A percentile compares a stretch with the other conserved stretches of the same genome.
Evolutionary conservation across 768 basidiomycete genomes (phyloP).

Genomic region (Chalciporus piperatus): DNA sequence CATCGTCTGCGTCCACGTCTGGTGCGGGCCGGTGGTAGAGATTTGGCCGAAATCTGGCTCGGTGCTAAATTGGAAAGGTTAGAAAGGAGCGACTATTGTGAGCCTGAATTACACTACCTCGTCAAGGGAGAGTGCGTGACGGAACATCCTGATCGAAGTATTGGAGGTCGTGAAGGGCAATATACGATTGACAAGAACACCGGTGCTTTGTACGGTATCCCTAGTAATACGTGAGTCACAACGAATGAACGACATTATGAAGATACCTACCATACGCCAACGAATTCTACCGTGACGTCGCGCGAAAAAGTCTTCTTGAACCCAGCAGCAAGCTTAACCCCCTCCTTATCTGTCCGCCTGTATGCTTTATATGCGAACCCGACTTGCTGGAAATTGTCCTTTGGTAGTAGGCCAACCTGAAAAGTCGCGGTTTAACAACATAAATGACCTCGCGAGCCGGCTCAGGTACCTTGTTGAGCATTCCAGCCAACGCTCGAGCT

Average conservation of each 20-base stretch:
- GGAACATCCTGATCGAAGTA: constrained; percentile 61
- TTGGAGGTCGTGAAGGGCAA: constrained; percentile 71
- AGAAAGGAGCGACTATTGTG: neutral
- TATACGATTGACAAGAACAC: constrained; percentile 52
- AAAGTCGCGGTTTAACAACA: neutral
- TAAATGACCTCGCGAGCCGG: neutral
- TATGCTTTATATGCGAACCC: constrained; percentile 76
- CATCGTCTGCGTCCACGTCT: constrained; percentile 28
- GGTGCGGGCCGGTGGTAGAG: constrained; percentile 46
- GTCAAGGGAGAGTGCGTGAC: constrained; percentile 77
- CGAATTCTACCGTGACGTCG: constrained; percentile 68
- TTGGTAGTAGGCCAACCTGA: constrained; percentile 69
- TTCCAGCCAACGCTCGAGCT: constrained; percentile 69
- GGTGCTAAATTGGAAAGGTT: constrained; percentile 42
- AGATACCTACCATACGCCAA: constrained; percentile 67
- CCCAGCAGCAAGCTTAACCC: constrained; percentile 49
- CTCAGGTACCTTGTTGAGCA: constrained; percentile 59
- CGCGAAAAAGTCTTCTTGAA: constrained; percentile 75
- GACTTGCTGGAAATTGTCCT: constrained; percentile 66
- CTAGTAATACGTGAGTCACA: constrained; percentile 29
- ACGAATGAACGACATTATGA: neutral
- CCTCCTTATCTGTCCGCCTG: constrained; percentile 45
- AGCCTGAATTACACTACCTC: constrained; percentile 44
- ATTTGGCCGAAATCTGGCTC: constrained; percentile 64
- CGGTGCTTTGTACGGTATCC: constrained; percentile 82